These are phyloP conservation scores for Physaria fendleri DNA, from an alignment of 345 rosid genomes.

Conservation along the genomic window DNA sequence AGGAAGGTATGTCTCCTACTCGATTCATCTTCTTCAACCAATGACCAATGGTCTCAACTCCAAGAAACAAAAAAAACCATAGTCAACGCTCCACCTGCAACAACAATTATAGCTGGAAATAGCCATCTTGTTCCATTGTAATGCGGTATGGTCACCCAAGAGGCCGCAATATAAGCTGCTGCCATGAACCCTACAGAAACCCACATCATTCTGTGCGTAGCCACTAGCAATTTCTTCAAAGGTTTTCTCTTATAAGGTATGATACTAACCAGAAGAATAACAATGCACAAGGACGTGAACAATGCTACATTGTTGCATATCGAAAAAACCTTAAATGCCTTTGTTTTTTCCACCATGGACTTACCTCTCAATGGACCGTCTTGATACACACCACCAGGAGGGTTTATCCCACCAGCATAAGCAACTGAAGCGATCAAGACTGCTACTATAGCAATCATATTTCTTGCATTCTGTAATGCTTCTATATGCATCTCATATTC, in stretches of 20 bases:
- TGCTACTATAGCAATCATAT: constrained; percentile 49
- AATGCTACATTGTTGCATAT: constrained; percentile 49
- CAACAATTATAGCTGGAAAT: constrained; percentile 19
- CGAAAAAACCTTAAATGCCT: constrained; percentile 45
- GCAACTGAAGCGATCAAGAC: constrained; percentile 56
- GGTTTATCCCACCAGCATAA: constrained; percentile 60
- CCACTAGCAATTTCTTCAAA: constrained; percentile 36
- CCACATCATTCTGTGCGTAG: constrained; percentile 60
- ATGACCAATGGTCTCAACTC: constrained; percentile 31
- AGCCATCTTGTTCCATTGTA: constrained; percentile 32
- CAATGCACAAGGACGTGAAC: constrained; percentile 46
- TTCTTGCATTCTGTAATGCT: constrained; percentile 56
- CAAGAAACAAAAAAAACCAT: constrained; percentile 37
- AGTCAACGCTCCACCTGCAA: constrained; percentile 39
- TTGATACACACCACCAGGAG: constrained; percentile 53
- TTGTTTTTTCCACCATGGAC: constrained; percentile 21
- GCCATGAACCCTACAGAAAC: constrained; percentile 50
- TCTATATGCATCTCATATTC: constrained; percentile 39
- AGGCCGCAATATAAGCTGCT: constrained; percentile 48
- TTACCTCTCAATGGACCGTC: constrained; percentile 27
- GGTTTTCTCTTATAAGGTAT: constrained; percentile 50
- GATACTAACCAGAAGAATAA: constrained; percentile 47
- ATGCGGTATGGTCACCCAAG: constrained; percentile 46
- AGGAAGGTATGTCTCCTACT: not conserved
- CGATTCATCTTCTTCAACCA: constrained; percentile 29